Evolutionary conservation across 352 stramenopile species (phyloP).

Genomic region (Phytophthora podocarpi): DNA sequence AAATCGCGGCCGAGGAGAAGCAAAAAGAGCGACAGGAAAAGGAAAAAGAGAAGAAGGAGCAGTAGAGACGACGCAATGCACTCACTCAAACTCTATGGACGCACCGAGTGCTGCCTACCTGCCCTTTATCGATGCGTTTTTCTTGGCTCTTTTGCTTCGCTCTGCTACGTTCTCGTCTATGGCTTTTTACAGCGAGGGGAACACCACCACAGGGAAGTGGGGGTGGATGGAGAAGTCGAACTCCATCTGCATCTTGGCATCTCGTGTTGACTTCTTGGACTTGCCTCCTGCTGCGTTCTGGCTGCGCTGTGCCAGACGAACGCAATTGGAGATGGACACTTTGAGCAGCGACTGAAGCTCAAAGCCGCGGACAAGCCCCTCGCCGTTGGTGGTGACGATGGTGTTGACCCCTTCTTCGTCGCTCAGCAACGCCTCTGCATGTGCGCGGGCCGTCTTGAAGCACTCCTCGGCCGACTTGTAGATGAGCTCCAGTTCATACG

Average conservation of each 20-base stretch:
- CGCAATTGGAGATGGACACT: constrained; percentile 67
- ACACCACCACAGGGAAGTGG: constrained; percentile 69
- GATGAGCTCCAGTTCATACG: constrained; percentile 72
- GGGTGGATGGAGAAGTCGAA: constrained; percentile 74
- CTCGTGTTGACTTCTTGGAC: constrained; percentile 20
- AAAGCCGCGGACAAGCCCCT: constrained; percentile 35
- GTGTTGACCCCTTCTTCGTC: constrained; percentile 41
- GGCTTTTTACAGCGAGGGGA: constrained; percentile 28
- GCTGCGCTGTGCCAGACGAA: constrained; percentile 58
- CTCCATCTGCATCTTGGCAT: constrained; percentile 27
- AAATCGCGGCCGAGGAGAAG: constrained; percentile 62
- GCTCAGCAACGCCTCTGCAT: constrained; percentile 59
- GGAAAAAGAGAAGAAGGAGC: constrained; percentile 25
- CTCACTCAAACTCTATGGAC: constrained; percentile 20
- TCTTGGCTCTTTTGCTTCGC: neutral
- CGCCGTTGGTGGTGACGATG: constrained; percentile 3
- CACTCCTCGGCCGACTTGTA: constrained; percentile 88
- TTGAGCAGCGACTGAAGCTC: constrained; percentile 66
- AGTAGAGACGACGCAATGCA: constrained; percentile 22
- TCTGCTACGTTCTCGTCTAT: constrained; percentile 17
- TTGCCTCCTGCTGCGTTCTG: constrained; percentile 42
- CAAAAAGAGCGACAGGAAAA: constrained; percentile 15
- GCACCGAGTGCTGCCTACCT: too few relatives aligned
- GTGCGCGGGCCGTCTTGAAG: constrained; percentile 68
- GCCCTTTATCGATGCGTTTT: neutral